phyloP scores from a whole-genome alignment of 2,329 filamentous ascomycete species.

The Domatiomyces globalis region DNA sequence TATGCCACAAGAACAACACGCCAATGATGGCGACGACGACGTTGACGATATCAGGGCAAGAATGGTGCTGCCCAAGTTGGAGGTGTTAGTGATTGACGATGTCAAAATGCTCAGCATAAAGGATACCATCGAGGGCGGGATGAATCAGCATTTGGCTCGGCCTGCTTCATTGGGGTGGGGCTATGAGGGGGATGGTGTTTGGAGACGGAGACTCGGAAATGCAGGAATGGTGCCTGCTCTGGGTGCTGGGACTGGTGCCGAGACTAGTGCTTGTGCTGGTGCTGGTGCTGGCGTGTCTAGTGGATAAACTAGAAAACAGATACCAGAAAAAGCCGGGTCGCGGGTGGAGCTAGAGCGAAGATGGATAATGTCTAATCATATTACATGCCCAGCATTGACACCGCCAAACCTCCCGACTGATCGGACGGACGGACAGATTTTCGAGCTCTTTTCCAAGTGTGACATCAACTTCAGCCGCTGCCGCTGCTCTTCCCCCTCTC shows the following conservation, averaged over 20 bases:
- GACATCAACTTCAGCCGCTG: no score
- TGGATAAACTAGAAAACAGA: no score
- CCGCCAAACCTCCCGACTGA: no score
- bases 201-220: not conserved
- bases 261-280: not conserved
- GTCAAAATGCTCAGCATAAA: conserved; percentile 12
- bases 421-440: no score
- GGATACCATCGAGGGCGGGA: conserved; percentile 5
- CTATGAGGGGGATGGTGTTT: conserved; percentile 5
- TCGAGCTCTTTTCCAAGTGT: no score
- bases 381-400: no score
- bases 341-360: no score
- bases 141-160: not conserved
- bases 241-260: not conserved
- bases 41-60: no score
- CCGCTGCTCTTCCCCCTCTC: no score
- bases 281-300: not conserved
- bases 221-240: not conserved
- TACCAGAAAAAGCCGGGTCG: no score
- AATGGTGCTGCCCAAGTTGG: conserved; percentile 1
- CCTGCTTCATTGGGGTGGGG: conserved; percentile 8
- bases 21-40: conserved; percentile 3
- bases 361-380: no score
- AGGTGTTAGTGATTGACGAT: conserved; percentile 13
- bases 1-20: not conserved